Evolutionary conservation across 371 early-diverging fungal species (phyloP), one percentile per base, ranked within the genome.

Genomic region (Umbelopsis sp.): DNA sequence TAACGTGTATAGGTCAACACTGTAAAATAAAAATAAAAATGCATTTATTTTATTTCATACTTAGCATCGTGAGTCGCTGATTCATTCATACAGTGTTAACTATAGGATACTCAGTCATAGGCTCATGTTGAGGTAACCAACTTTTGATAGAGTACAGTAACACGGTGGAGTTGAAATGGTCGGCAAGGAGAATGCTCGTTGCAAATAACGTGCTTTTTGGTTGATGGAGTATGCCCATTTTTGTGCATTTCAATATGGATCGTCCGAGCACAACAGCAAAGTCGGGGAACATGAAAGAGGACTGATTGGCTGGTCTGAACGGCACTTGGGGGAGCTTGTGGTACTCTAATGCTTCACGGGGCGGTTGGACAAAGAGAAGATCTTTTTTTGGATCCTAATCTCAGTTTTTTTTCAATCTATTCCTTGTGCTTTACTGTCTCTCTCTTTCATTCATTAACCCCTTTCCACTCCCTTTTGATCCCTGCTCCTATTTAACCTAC

Each of bases 391-490:
- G 57, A 57, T 51, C 24, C 52, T 20, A 18, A 18, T 57, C 7
- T 37, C 12, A 57, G 22, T 53, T 57, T 29, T 35, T n/a, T 48
- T 48, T 16, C 37, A 57, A 7, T 16, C 18, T 18, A 35, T 35
- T 14, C 35, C 35, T 57, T 35, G 7, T 41, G 7, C 12, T 41
- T 12, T 41, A 41, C 41, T 41, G 41, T 41, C 41, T 41, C 12
- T 18, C 57, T 57, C 10, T 18, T 35, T n/a, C 32, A 57, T 29
- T 32, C 22, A 22, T 22, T 22, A 22, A 57, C 57, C 57, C 57
- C 57, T 57, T 57, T 57, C 57, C 57, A 35, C 57, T 57, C 57
- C 57, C 57, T 57, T 51, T 57, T 57, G 57, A 57, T 57, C 57
- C 57, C 35, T 35, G 22, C 57, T 29, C 57, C 57, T 57, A 35